Evolutionary conservation across 2,329 filamentous ascomycete genomes (phyloP), one percentile per base, ranked within the genome.

Genomic region (Triangularia setosa): DNA sequence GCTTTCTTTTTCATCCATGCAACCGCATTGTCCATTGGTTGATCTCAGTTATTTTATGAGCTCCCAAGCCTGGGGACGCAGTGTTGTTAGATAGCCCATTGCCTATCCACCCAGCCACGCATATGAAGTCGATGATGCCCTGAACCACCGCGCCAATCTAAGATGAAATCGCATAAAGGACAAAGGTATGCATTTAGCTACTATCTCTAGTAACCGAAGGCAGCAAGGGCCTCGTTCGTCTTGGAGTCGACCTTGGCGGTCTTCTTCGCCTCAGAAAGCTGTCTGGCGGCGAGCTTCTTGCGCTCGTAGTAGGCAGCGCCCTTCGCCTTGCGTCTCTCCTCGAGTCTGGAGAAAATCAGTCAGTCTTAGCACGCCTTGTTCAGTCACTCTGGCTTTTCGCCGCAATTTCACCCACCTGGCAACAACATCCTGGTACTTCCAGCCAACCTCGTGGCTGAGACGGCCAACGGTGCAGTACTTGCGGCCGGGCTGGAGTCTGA

Each of bases 361-460:
- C 28, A 27, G n/a, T 25, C n/a, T 24, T 30, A 14, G 16, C 40
- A 1, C 66, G 35, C 62, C 58, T 25, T 7, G 3, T 5, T 28
- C 24, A 16, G 16, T 25, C n/a, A n/a, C n/a, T 33, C 55, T 27
- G 12, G n/a, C 40, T 27, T 9, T 48, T 9, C 24, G 73, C 69
- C 72, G 67, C 64, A 28, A 27, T 30, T 54, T 11, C 16, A 90
- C 93, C 78, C 85, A 98, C 93, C 92, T 93, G 77, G 90, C 90
- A 84, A 99, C 95, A 79, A 99, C 93, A 80, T 97, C 94, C 88
- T 97, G 91, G 90, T 99, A 98, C 87, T 99, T 99, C 95, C 95
- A 99, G 85, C 95, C 95, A 78, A 98, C 95, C 87, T 99, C 95
- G 84, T 97, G 93, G 83, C 92, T 95, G 79, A 99, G 86, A 84